Evolutionary conservation across 352 stramenopile genomes (phyloP).

Genomic region (Pythium pectinolyticum): DNA sequence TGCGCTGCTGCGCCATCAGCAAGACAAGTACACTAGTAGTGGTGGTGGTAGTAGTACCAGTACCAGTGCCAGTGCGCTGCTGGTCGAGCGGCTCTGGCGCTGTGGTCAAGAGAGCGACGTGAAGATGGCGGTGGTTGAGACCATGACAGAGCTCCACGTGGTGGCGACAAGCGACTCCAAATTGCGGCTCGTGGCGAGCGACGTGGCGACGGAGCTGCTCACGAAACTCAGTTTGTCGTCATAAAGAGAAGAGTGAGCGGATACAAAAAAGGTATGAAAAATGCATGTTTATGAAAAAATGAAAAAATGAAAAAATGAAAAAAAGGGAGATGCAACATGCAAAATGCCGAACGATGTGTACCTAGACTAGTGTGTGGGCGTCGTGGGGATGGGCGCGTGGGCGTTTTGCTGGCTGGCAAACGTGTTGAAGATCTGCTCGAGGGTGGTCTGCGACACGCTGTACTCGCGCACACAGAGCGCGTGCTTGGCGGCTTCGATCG

Average conservation of each 20-base stretch:
- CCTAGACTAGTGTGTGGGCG: not conserved
- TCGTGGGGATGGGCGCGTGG: constrained; percentile 3
- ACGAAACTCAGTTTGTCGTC: constrained; percentile 6
- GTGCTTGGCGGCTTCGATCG: constrained; percentile 44
- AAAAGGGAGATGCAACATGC: not conserved
- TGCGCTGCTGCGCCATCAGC: constrained; percentile 2
- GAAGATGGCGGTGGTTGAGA: not conserved
- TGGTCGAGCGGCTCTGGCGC: constrained; percentile 11
- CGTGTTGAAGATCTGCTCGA: constrained; percentile 83
- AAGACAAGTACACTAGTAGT: too few species aligned
- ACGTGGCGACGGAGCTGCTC: constrained; percentile 9
- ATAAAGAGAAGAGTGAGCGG: not conserved
- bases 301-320: too few species aligned
- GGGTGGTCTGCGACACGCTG: constrained; percentile 65
- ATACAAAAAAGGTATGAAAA: not conserved
- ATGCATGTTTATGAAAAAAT: too few species aligned
- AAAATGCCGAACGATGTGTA: not conserved
- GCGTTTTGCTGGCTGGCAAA: constrained; percentile 61
- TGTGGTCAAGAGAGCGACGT: not conserved
- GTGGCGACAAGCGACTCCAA: constrained; percentile 2
- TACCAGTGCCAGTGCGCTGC: not conserved
- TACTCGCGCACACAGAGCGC: constrained; percentile 59
- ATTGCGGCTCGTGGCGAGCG: not conserved
- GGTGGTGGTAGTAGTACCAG: not conserved
- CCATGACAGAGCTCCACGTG: constrained; percentile 8